Percentiles rank a stretch among this genome's conserved stretches.
These are phyloP conservation scores for Crataegus laevigata DNA, from an alignment of 306 rosid species.

Conservation along the genomic window DNA sequence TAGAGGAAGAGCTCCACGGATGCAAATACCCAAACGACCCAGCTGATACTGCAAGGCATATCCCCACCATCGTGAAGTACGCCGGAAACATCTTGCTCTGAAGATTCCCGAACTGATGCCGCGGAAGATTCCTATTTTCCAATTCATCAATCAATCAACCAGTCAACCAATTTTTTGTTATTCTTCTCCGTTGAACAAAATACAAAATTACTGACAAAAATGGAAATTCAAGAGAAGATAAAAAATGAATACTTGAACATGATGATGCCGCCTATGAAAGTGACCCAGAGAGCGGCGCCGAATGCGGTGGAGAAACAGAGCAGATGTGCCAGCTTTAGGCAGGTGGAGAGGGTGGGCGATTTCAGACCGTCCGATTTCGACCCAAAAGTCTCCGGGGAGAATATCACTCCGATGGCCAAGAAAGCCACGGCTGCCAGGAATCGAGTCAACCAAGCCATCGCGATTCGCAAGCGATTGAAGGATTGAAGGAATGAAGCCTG, in stretches of 20 bases:
- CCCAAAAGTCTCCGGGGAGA: slow-evolving; percentile 83
- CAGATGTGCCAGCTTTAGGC: slow-evolving; percentile 78
- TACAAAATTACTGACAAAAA: background rate
- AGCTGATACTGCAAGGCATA: slow-evolving; percentile 60
- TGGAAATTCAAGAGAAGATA: background rate
- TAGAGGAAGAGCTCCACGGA: slow-evolving; percentile 77
- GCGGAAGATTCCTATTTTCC: slow-evolving; percentile 67
- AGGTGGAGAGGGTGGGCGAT: slow-evolving; percentile 43
- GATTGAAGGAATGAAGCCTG: too few relatives aligned
- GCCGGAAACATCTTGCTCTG: slow-evolving; percentile 99
- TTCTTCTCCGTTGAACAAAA: background rate
- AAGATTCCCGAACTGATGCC: slow-evolving; percentile 97
- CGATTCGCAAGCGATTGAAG: background rate
- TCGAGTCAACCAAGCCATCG: slow-evolving; percentile 78
- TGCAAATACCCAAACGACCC: slow-evolving; percentile 84
- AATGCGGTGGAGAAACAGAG: slow-evolving; percentile 88
- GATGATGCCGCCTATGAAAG: slow-evolving; percentile 96
- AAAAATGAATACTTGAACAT: slow-evolving; percentile 67
- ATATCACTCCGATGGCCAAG: slow-evolving; percentile 79
- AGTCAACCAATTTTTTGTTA: background rate
- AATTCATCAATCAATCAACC: background rate
- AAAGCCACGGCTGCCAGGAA: slow-evolving; percentile 68
- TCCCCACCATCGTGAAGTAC: slow-evolving; percentile 71
- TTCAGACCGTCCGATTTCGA: slow-evolving; percentile 49
- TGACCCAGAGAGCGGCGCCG: slow-evolving; percentile 92